Base-by-base conservation (phyloP, 2,329 filamentous ascomycete genomes). In the Drechslerella dactyloides region DNA sequence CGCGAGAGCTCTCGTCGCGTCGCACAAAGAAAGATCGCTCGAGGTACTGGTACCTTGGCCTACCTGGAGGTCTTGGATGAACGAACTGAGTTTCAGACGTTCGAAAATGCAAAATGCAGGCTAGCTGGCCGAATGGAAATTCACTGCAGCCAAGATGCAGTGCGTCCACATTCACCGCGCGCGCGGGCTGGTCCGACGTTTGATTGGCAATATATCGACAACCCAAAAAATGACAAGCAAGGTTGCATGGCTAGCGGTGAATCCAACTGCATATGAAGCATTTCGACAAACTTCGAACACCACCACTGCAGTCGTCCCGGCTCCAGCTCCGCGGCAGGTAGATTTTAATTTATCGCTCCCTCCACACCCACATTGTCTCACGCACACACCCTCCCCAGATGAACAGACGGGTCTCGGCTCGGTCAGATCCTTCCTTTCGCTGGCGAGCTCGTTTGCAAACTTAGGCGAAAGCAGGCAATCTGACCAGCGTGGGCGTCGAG, bases 241-340 rank as follows among this genome's bases (percentile, higher is more conserved):
- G 55, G 46, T 50, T 68, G 56, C 56, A 68, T 60, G 27, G 10
- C 5, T 50, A 54, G 56, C 30, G 50, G 63, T 42, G 63, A 60
- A 55, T 68, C 63, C 63, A 68, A 68, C 63, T 61, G 63, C 63
- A 23, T 66, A 23, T 50, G 35, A 59, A 37, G 55, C 55, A 60
- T 24, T 54, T 46, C 48, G 46, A 54, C 42, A 54, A 15, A 42
- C 37, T 42, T 42, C 13, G 13, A 42, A 42, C 11, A 4, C 15
- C 37, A 2, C 37, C 8, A 3, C 27, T 33, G 4, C 27, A 3
- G 27, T 8, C 4, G 27, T 4, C 27, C 3, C 27, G 8, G 27
- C 27, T 33, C 27, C 27, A 33, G 27, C 27, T 33, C 3, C 27
- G 8, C 27, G 8, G 3, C 27, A 33, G 8, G 3, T 33, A 33